These are phyloP conservation scores for Thalassiosira sp. DNA, from an alignment of 352 stramenopile genomes.

Conservation along the genomic window DNA sequence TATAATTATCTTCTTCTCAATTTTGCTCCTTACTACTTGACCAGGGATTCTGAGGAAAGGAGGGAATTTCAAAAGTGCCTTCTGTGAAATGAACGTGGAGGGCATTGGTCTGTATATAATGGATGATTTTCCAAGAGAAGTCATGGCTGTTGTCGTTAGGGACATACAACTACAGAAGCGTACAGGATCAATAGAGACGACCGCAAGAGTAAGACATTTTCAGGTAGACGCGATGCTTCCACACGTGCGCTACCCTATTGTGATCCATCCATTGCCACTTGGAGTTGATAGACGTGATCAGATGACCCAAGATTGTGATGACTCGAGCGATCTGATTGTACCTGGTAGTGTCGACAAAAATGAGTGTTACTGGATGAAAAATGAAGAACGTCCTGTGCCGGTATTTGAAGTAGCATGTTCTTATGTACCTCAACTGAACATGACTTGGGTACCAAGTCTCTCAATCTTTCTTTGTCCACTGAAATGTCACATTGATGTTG, in stretches of 20 bases:
- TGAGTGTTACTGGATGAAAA: constrained; percentile 48
- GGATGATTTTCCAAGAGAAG: constrained; percentile 59
- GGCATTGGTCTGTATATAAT: constrained; percentile 60
- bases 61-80: constrained; percentile 48
- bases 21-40: too few species aligned
- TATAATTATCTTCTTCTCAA: too few species aligned
- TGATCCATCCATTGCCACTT: constrained; percentile 54
- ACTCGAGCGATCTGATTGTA: not conserved
- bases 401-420: constrained; percentile 47
- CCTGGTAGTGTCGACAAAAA: constrained; percentile 22
- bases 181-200: constrained; percentile 50
- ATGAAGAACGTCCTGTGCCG: constrained; percentile 35
- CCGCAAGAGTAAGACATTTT: constrained; percentile 49
- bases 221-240: constrained; percentile 66
- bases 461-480: constrained; percentile 46
- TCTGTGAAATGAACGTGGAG: constrained; percentile 50
- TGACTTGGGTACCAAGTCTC: constrained; percentile 57
- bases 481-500: constrained; percentile 59
- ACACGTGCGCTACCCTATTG: constrained; percentile 61
- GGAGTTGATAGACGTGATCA: constrained; percentile 43
- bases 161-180: constrained; percentile 60
- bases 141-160: constrained; percentile 52
- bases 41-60: constrained; percentile 56
- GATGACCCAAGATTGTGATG: not conserved
- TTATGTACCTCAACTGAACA: constrained; percentile 55